These are phyloP conservation scores for Phytophthora capsici DNA, from an alignment of 352 stramenopile species.

Conservation along the genomic window DNA sequence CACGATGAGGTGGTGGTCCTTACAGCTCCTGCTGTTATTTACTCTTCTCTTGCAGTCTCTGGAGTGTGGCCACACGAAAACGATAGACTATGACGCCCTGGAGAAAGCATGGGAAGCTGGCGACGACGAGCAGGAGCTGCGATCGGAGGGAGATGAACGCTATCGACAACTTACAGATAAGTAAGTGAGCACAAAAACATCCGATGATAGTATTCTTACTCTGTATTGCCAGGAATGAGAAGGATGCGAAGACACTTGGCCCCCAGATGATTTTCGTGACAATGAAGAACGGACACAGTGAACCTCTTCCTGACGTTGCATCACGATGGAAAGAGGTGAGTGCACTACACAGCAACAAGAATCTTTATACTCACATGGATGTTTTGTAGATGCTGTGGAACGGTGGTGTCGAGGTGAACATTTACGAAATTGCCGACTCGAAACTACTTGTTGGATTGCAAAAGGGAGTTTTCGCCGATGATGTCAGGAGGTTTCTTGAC, in stretches of 20 bases:
- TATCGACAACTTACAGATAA: conserved; percentile 48
- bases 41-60: conserved; percentile 9
- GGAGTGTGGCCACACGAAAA: conserved; percentile 4
- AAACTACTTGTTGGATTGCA: conserved; percentile 74
- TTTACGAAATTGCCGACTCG: conserved; percentile 67
- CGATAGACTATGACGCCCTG: conserved; percentile 72
- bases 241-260: conserved; percentile 56
- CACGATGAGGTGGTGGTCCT: conserved; percentile 4
- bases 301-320: conserved; percentile 54
- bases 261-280: conserved; percentile 87
- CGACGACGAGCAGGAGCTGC: conserved; percentile 55
- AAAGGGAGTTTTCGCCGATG: conserved; percentile 54
- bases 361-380: conserved; percentile 5
- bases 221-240: conserved; percentile 32
- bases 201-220: conserved; percentile 5
- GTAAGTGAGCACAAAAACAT: conserved; percentile 28
- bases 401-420: conserved; percentile 67
- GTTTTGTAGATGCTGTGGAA: conserved; percentile 76
- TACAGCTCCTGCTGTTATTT: background rate
- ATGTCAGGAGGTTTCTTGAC: conserved; percentile 60
- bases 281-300: conserved; percentile 27
- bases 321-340: conserved; percentile 77
- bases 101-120: conserved; percentile 70
- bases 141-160: conserved; percentile 57
- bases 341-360: background rate